phyloP scores from a whole-genome alignment of 371 early-diverging fungal genomes.

The Mucor circinelloides region DNA sequence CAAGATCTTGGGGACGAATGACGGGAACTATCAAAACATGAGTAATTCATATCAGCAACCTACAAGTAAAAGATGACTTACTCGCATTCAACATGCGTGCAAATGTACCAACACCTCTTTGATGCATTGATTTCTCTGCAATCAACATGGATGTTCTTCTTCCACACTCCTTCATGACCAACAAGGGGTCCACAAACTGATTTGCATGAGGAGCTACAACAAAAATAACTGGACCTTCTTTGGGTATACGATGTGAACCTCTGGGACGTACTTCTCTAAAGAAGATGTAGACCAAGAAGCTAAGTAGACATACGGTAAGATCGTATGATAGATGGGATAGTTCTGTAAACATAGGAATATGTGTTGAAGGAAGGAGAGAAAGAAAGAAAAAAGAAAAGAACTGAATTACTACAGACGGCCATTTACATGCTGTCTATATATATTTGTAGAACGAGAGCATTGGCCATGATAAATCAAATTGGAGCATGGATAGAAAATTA shows the following conservation, averaged over 20 bases:
- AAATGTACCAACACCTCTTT: slow-evolving; percentile 78
- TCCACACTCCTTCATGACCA: slow-evolving; percentile 75
- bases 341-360: neutral
- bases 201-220: slow-evolving; percentile 94
- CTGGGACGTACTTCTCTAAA: slow-evolving; percentile 86
- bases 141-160: slow-evolving; percentile 81
- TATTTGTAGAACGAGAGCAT: neutral
- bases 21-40: slow-evolving; percentile 70
- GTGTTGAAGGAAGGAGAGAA: neutral
- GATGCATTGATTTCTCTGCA: slow-evolving; percentile 86
- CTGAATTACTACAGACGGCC: neutral
- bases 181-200: slow-evolving; percentile 93
- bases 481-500: neutral
- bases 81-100: slow-evolving; percentile 70
- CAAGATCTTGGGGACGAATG: slow-evolving; percentile 86
- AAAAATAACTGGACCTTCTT: slow-evolving; percentile 87
- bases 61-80: slow-evolving; percentile 16
- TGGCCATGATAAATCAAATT: neutral
- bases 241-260: slow-evolving; percentile 85
- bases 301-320: slow-evolving; percentile 57
- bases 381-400: neutral
- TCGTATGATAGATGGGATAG: slow-evolving; percentile 39
- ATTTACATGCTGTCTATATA: neutral
- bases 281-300: slow-evolving; percentile 70
- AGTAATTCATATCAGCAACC: neutral